phyloP scores from a whole-genome alignment of 2,329 filamentous ascomycete species.

The Calycina herbarum region DNA sequence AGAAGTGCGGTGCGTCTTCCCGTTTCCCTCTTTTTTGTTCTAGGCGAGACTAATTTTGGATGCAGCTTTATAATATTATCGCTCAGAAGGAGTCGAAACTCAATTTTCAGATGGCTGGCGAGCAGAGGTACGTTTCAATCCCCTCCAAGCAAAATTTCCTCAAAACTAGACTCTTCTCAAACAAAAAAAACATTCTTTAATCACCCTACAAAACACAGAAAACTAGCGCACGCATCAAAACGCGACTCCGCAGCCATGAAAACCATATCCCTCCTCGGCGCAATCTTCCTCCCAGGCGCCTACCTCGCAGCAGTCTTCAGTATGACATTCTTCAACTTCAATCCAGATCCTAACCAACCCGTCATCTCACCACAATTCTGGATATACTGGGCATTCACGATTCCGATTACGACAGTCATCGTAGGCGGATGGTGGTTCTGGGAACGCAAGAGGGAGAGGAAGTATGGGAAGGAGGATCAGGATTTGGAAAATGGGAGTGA shows the following conservation, averaged over 20 bases:
- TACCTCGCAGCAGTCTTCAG: slow-evolving; percentile 63
- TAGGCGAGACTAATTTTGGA: slow-evolving; percentile 18
- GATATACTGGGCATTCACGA: slow-evolving; percentile 63
- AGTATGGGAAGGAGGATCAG: slow-evolving; percentile 30
- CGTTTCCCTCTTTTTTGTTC: background rate
- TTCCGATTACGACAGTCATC: slow-evolving; percentile 57
- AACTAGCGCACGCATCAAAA: slow-evolving; percentile 42
- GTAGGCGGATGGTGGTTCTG: slow-evolving; percentile 55
- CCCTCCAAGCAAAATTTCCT: background rate
- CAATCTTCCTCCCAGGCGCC: slow-evolving; percentile 62
- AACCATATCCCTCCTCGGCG: slow-evolving; percentile 62
- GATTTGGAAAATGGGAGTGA: slow-evolving; percentile 34
- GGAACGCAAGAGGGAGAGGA: slow-evolving; percentile 28
- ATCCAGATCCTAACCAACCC: slow-evolving; percentile 23
- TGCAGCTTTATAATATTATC: slow-evolving; percentile 64
- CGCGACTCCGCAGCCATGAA: slow-evolving; percentile 58
- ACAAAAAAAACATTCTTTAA: too few species aligned
- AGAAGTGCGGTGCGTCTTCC: slow-evolving; percentile 54
- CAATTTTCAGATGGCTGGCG: slow-evolving; percentile 55
- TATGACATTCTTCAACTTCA: slow-evolving; percentile 68
- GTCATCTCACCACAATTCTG: slow-evolving; percentile 52
- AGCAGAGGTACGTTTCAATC: slow-evolving; percentile 36
- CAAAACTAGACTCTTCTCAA: background rate
- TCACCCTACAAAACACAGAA: too few species aligned
- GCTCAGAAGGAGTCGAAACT: slow-evolving; percentile 64